Evolutionary conservation across 208 protist genomes (phyloP).

Genomic region (Wallacemonas collosoma): DNA sequence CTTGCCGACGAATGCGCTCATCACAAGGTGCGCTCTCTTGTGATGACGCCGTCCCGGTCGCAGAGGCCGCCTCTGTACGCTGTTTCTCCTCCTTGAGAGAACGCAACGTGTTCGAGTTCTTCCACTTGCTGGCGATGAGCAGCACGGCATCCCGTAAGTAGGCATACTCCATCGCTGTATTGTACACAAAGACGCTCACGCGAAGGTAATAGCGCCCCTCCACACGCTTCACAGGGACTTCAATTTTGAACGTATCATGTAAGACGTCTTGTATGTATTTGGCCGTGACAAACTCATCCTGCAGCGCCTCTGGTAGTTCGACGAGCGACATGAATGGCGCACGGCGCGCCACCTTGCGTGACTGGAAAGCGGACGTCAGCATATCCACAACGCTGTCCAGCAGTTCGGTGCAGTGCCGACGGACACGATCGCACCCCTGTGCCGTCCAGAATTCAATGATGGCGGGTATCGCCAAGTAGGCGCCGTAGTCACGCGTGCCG

Average conservation of each 20-base stretch:
- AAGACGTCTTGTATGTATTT: conserved; percentile 82
- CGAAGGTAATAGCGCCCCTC: conserved; percentile 80
- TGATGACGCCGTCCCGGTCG: not conserved
- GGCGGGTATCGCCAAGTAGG: conserved; percentile 80
- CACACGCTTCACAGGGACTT: conserved; percentile 89
- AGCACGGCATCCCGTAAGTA: conserved; percentile 81
- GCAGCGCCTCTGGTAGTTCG: conserved; percentile 76
- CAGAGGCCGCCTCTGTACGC: conserved; percentile 2
- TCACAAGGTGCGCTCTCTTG: conserved; percentile 38
- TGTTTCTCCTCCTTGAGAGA: conserved; percentile 1
- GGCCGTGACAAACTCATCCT: conserved; percentile 61
- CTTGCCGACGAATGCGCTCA: conserved; percentile 56
- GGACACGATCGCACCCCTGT: conserved; percentile 60
- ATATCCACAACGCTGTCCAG: conserved; percentile 56
- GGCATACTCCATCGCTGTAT: conserved; percentile 80
- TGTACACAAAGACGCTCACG: conserved; percentile 91
- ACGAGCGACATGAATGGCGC: conserved; percentile 88
- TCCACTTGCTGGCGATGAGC: conserved; percentile 55
- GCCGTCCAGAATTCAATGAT: conserved; percentile 78
- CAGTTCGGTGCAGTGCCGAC: conserved; percentile 55
- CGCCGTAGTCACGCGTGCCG: conserved; percentile 85
- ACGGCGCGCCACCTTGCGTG: conserved; percentile 66
- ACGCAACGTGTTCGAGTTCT: conserved; percentile 25
- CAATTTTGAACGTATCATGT: conserved; percentile 73
- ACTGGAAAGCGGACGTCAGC: conserved; percentile 66